Conservation (phyloP, 192 early-diverging fungal species). For the Backusella australiensis region DNA sequence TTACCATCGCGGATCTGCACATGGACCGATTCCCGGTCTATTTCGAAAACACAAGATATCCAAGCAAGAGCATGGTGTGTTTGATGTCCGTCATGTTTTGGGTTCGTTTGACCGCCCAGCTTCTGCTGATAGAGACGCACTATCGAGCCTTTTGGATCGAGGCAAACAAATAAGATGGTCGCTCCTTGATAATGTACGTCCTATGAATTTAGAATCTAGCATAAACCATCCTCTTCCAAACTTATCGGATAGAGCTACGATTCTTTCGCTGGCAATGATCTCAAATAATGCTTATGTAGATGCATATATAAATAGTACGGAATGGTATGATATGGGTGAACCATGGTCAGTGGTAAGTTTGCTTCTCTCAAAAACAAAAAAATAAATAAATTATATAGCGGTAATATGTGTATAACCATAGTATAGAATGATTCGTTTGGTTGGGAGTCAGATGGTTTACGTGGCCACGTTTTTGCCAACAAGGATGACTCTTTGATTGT, state of each 20-base stretch:
- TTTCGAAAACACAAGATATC: conserved; percentile 25
- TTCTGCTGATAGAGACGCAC: neutral
- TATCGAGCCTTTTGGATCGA: neutral
- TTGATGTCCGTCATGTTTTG: neutral
- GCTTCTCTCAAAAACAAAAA: neutral
- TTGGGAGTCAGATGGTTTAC: conserved; percentile 57
- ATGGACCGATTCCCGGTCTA: conserved; percentile 27
- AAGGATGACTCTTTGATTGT: conserved; percentile 59
- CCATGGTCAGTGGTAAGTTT: conserved; percentile 56
- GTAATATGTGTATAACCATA: neutral
- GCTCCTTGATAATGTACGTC: neutral
- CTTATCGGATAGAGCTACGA: conserved; percentile 66
- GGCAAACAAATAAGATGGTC: neutral
- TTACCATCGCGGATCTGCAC: conserved; percentile 33
- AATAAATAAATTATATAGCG: neutral
- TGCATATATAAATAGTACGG: conserved; percentile 44
- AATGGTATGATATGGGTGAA: conserved; percentile 69
- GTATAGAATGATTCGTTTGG: conserved; percentile 46
- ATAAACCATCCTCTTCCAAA: conserved; percentile 55
- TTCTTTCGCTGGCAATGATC: conserved; percentile 77
- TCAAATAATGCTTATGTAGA: conserved; percentile 84
- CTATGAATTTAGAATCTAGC: conserved; percentile 13
- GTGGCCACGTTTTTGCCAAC: conserved; percentile 78
- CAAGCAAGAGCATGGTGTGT: neutral
- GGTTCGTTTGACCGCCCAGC: neutral